phyloP scores from a whole-genome alignment of 768 basidiomycete genomes.

The Coprinopsis sp. region DNA sequence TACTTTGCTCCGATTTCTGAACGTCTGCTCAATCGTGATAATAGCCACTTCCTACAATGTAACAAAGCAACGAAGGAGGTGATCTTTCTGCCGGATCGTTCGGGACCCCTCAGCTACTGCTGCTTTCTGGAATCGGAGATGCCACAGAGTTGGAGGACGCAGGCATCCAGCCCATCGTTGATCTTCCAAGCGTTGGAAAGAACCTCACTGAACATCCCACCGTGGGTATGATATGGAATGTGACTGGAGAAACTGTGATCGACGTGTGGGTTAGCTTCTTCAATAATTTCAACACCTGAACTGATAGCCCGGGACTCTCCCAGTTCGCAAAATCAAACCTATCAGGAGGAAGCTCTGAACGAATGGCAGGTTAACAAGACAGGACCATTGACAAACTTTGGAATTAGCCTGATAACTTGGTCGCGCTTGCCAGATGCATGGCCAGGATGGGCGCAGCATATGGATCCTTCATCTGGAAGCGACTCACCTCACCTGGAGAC shows the following conservation, averaged over 20 bases:
- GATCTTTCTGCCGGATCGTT: constrained; percentile 4
- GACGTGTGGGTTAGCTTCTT: not conserved
- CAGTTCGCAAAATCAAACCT: not conserved
- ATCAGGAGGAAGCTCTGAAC: not conserved
- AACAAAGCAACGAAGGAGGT: constrained; percentile 6
- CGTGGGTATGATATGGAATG: constrained; percentile 1
- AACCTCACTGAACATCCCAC: constrained; percentile 8
- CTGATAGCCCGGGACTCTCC: not conserved
- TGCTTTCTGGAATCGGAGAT: constrained; percentile 8
- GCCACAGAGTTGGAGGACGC: not conserved
- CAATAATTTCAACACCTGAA: not conserved
- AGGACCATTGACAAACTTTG: constrained; percentile 23
- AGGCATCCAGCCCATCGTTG: constrained; percentile 2
- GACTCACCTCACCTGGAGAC: constrained; percentile 16
- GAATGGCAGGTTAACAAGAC: constrained; percentile 16
- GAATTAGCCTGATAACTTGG: constrained; percentile 28
- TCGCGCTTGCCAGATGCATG: constrained; percentile 29
- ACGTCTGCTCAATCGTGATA: no score
- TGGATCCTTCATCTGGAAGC: constrained; percentile 17
- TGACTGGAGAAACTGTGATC: no score
- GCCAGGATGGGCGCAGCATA: constrained; percentile 8
- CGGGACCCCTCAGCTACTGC: constrained; percentile 2
- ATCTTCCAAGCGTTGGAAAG: constrained; percentile 10
- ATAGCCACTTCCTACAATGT: not conserved
- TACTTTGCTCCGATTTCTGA: no score